Percentiles rank a stretch among this genome's conserved stretches.
Conservation (phyloP, 805 yeast species). For the Yarrowia bubula region DNA sequence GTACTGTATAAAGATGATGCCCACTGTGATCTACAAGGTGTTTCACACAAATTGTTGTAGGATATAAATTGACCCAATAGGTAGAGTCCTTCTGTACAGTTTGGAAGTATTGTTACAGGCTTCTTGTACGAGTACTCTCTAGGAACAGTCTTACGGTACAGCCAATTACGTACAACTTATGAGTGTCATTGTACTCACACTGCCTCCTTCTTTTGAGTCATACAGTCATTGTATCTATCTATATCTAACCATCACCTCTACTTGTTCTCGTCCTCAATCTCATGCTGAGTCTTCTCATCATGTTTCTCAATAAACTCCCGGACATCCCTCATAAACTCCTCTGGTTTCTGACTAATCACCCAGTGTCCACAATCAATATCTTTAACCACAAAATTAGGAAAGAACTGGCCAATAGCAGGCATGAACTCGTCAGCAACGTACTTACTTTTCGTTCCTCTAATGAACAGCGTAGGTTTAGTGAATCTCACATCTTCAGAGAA, state of each 20-base stretch:
- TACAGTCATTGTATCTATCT: background rate
- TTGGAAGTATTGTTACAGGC: no score
- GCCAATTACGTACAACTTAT: no score
- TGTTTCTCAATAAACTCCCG: slow-evolving; percentile 18
- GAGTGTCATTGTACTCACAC: no score
- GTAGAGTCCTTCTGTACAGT: no score
- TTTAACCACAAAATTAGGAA: slow-evolving; percentile 70
- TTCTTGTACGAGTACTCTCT: no score
- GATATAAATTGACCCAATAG: no score
- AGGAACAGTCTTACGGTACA: no score
- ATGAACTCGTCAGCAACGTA: slow-evolving; percentile 83
- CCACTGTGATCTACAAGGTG: no score
- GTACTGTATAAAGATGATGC: no score
- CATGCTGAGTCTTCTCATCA: slow-evolving; percentile 3
- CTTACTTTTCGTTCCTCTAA: slow-evolving; percentile 71
- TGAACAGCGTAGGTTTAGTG: slow-evolving; percentile 71
- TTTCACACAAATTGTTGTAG: no score
- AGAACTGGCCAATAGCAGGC: slow-evolving; percentile 68
- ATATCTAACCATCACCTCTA: background rate
- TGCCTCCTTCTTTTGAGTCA: no score
- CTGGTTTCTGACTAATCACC: slow-evolving; percentile 38
- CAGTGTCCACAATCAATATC: slow-evolving; percentile 90
- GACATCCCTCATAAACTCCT: slow-evolving; percentile 20
- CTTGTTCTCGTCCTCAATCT: background rate
- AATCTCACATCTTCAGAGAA: slow-evolving; percentile 53